Percentiles rank a stretch among this genome's conserved stretches.
Evolutionary conservation across 2,329 filamentous ascomycete species (phyloP).

Genomic region (Fusarium pseudograminearum): DNA sequence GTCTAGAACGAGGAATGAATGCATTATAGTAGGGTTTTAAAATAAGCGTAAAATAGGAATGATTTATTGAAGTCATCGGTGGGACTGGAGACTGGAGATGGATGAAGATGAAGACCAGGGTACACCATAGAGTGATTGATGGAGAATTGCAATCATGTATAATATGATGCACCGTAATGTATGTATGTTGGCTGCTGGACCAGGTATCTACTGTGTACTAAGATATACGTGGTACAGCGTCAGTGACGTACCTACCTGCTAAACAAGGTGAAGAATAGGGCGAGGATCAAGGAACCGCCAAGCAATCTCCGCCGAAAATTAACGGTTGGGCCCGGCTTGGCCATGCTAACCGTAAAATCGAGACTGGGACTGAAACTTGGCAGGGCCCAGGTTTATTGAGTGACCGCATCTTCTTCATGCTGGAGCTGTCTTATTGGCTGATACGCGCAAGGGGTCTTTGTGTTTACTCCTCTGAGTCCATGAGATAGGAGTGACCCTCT

Average conservation of each 20-base stretch:
- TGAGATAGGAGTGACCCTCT: constrained; percentile 8
- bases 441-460: constrained; percentile 2
- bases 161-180: background rate
- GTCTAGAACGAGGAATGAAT: constrained; percentile 18
- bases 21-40: constrained; percentile 12
- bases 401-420: constrained; percentile 30
- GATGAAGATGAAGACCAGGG: constrained; percentile 13
- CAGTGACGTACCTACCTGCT: constrained; percentile 39
- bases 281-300: constrained; percentile 26
- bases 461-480: constrained; percentile 2
- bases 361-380: constrained; percentile 28
- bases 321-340: constrained; percentile 39
- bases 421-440: constrained; percentile 18
- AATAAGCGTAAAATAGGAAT: constrained; percentile 14
- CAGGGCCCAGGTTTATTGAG: constrained; percentile 18
- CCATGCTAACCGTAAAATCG: constrained; percentile 4
- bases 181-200: background rate
- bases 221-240: background rate
- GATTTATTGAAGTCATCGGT: background rate
- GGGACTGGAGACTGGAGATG: background rate
- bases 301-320: constrained; percentile 34
- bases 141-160: background rate
- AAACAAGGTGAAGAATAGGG: constrained; percentile 1
- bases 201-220: too few species aligned
- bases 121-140: background rate